Conservation (phyloP, 805 yeast genomes). For the Starmera pachycereana region DNA sequence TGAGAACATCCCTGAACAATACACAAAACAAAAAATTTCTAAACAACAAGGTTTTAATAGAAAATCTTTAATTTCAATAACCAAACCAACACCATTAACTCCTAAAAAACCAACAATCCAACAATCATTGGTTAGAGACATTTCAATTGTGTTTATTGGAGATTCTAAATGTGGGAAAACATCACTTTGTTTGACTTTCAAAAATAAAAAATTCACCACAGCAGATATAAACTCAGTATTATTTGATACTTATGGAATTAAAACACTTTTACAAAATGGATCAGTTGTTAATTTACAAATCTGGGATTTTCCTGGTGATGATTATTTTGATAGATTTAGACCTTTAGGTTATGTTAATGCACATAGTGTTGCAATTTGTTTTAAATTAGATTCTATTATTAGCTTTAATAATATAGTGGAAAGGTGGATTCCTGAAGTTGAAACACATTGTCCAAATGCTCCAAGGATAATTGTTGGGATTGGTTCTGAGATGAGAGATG, state of each 20-base stretch:
- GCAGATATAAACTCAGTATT: constrained; percentile 2
- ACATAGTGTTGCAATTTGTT: constrained; percentile 27
- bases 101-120: background rate
- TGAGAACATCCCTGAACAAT: too few relatives aligned
- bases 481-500: constrained; percentile 26
- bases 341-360: constrained; percentile 33
- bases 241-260: constrained; percentile 16
- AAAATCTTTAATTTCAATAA: too few relatives aligned
- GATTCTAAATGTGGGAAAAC: constrained; percentile 20
- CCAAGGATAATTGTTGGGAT: constrained; percentile 27
- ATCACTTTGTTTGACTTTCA: constrained; percentile 12
- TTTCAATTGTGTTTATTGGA: constrained; percentile 14
- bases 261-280: constrained; percentile 4
- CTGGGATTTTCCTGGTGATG: constrained; percentile 34
- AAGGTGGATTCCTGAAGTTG: constrained; percentile 34
- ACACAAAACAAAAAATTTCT: too few relatives aligned
- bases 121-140: background rate
- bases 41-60: too few relatives aligned
- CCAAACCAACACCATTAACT: background rate
- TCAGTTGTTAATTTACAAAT: constrained; percentile 22
- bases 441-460: constrained; percentile 28
- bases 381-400: constrained; percentile 24
- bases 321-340: constrained; percentile 29
- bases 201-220: constrained; percentile 6
- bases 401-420: constrained; percentile 26